Evolutionary conservation across 345 rosid species (phyloP).

Genomic region (Cardamine chenopodiifolia): DNA sequence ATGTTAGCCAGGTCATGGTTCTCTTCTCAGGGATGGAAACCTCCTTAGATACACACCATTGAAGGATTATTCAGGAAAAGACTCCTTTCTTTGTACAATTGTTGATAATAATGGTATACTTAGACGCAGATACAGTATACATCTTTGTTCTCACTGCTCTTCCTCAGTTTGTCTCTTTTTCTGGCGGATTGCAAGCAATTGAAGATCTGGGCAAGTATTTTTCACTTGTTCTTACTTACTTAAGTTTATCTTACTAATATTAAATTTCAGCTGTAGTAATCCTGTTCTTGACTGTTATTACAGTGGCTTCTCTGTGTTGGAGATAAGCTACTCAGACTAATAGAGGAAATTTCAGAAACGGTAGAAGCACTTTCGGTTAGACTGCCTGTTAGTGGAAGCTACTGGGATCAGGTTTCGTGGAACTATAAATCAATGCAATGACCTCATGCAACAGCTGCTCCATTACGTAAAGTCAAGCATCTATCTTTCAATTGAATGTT

Average conservation of each 20-base stretch:
- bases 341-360: slow-evolving; percentile 67
- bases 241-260: neutral
- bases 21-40: slow-evolving; percentile 67
- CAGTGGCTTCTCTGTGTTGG: slow-evolving; percentile 77
- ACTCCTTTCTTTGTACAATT: slow-evolving; percentile 66
- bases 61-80: slow-evolving; percentile 70
- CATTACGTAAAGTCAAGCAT: slow-evolving; percentile 53
- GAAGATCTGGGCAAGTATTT: slow-evolving; percentile 69
- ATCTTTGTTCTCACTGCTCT: slow-evolving; percentile 69
- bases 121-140: slow-evolving; percentile 61
- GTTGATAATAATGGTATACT: slow-evolving; percentile 65
- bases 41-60: slow-evolving; percentile 81
- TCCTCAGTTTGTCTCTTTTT: slow-evolving; percentile 74
- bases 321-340: slow-evolving; percentile 67
- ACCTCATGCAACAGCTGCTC: slow-evolving; percentile 62
- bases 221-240: neutral
- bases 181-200: slow-evolving; percentile 65
- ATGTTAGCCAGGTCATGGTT: slow-evolving; percentile 76
- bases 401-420: slow-evolving; percentile 79
- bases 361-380: slow-evolving; percentile 63
- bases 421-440: slow-evolving; percentile 67
- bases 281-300: slow-evolving; percentile 28
- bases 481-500: neutral
- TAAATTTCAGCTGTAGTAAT: neutral
- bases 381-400: slow-evolving; percentile 56